A percentile compares a stretch with the other conserved stretches of the same genome.
phyloP scores from a whole-genome alignment of 2,329 filamentous ascomycete genomes.

The Sporothrix brunneoviolacea region DNA sequence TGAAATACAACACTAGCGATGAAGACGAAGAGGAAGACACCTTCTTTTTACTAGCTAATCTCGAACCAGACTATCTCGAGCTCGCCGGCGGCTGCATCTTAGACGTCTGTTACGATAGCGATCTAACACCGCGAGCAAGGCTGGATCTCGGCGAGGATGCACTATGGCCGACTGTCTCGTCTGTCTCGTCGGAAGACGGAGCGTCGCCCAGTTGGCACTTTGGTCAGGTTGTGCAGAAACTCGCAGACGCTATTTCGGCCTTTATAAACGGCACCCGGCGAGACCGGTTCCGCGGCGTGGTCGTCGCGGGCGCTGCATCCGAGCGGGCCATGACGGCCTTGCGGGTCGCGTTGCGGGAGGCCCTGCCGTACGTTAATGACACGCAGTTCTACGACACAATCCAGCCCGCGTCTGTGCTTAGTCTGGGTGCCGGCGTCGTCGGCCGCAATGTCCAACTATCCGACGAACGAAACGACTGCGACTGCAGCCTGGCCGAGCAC shows the following conservation, averaged over 20 bases:
- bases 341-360: slow-evolving; percentile 1
- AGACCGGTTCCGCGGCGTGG: neutral
- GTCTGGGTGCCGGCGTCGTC: slow-evolving; percentile 3
- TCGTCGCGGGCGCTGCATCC: slow-evolving; percentile 1
- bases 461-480: neutral
- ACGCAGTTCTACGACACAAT: neutral
- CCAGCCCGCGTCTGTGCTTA: slow-evolving; percentile 2
- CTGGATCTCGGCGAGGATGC: slow-evolving; percentile 3
- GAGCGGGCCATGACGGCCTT: slow-evolving; percentile 4
- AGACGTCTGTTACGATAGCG: neutral
- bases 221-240: neutral
- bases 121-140: neutral
- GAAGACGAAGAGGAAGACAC: neutral
- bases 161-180: neutral
- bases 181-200: neutral
- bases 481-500: neutral
- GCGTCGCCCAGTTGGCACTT: slow-evolving; percentile 1
- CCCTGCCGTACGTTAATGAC: neutral
- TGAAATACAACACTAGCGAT: neutral
- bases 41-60: neutral
- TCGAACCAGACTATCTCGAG: neutral
- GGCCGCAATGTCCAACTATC: slow-evolving; percentile 1
- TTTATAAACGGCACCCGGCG: neutral
- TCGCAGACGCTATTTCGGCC: neutral
- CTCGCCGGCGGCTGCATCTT: neutral